Base-by-base conservation (phyloP, 768 basidiomycete species). In the Lentinus brumalis region DNA sequence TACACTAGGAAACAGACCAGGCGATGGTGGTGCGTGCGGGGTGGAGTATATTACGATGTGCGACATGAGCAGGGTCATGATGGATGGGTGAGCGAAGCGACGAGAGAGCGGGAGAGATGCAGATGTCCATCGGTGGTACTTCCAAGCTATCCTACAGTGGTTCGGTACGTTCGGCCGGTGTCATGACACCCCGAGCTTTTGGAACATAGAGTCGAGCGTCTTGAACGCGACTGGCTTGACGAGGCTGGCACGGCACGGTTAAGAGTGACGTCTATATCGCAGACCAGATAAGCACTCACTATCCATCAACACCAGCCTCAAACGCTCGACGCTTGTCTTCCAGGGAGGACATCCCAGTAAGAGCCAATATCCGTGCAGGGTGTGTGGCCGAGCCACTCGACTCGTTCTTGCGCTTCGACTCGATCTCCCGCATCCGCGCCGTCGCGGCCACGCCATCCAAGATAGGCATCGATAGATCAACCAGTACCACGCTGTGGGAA, bases 211-310 rank as follows among this genome's bases (percentile, higher is more conserved):
- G 57, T 95, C 89, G 18, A 98, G 75, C 15, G 88, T 94, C 70
- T 89, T 93, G 77, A 98, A 91, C n/a, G 92, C 91, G 18, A 98
- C 94, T 11, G 96, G 96, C 74, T 98, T 98, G 59, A 97, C 92
- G 18, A 96, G 83, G 69, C 94, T 96, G 63, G 0, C 35, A 35
- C 15, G 41, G 56, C 53, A 35, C 15, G 6, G 45, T 49, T 41
- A 49, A 49, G 63, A 40, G 21, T 4, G 12, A 16, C 50, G 16
- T n/a, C 29, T 46, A 15, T 35, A 60, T 26, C 30, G 2, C 15
- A 50, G 15, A n/a, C 38, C 41, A 54, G 30, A 29, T 4, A 38
- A 52, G 38, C 26, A 86, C 92, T 65, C 70, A 96, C 94, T 96
- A 96, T 77, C 96, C 95, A 65, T 97, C 92, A 53, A 98, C 94